phyloP scores from a whole-genome alignment of 306 rosid species.

The Albizia julibrissin region DNA sequence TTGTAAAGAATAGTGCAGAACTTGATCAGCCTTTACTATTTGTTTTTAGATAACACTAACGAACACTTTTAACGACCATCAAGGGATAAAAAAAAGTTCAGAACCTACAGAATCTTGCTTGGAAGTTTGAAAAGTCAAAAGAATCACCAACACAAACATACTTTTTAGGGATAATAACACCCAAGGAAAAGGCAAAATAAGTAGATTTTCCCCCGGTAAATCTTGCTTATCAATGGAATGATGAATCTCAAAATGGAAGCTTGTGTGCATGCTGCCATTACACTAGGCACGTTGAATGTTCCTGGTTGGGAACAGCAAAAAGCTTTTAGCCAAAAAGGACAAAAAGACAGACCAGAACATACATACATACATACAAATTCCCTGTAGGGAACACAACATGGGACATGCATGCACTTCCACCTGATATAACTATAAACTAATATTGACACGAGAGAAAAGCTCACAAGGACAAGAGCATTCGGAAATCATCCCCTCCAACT shows the following conservation, averaged over 20 bases:
- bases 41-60: not conserved
- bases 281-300: not conserved
- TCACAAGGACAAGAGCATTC: constrained; percentile 51
- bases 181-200: not conserved
- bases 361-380: not conserved
- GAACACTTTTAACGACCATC: not conserved
- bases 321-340: not conserved
- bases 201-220: not conserved
- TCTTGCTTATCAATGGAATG: not conserved
- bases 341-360: not conserved
- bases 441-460: not conserved
- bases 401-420: not conserved
- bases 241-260: not conserved
- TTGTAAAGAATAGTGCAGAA: not conserved
- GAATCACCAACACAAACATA: not conserved
- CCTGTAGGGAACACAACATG: not conserved
- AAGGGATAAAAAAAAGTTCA: not conserved
- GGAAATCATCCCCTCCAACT: constrained; percentile 53
- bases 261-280: not conserved
- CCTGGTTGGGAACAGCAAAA: not conserved
- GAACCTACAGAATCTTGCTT: too few relatives aligned
- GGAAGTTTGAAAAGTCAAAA: not conserved
- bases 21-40: not conserved
- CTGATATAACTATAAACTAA: not conserved
- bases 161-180: not conserved